A percentile compares a stretch with the other conserved stretches of the same genome.
Conservation (phyloP, 1,284 basidiomycete species). For the Hymenochaete sp. region DNA sequence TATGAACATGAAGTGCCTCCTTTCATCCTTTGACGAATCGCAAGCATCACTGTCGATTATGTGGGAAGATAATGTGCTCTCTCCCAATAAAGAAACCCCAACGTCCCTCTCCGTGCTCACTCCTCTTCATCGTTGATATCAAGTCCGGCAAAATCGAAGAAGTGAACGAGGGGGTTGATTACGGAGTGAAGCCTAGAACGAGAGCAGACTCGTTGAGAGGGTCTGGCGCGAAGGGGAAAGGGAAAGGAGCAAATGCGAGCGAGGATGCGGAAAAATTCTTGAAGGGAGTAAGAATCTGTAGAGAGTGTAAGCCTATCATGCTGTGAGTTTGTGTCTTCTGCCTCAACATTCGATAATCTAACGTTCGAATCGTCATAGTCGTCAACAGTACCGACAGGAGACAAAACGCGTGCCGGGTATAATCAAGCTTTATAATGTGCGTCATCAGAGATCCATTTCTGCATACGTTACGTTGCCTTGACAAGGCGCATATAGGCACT, state of each 20-base stretch:
- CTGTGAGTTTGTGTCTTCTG: constrained; percentile 42
- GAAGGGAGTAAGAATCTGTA: constrained; percentile 78
- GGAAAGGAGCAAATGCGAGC: constrained; percentile 25
- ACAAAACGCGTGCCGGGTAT: constrained; percentile 54
- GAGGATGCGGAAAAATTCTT: constrained; percentile 69
- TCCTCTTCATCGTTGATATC: constrained; percentile 73
- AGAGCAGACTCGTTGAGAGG: constrained; percentile 25
- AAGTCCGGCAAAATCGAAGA: constrained; percentile 72
- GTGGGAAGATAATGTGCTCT: constrained; percentile 88
- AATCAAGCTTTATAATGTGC: constrained; percentile 61
- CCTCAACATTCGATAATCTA: constrained; percentile 6
- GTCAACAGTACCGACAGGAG: constrained; percentile 74
- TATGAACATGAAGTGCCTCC: constrained; percentile 40
- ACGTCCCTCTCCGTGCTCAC: constrained; percentile 61
- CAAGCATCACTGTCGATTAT: constrained; percentile 95
- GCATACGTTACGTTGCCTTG: constrained; percentile 1
- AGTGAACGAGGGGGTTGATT: constrained; percentile 82
- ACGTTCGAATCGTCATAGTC: constrained; percentile 35
- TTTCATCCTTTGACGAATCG: constrained; percentile 89
- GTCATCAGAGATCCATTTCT: constrained; percentile 17
- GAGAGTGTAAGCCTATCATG: constrained; percentile 70
- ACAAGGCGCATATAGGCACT: constrained; percentile 66
- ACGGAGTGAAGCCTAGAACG: constrained; percentile 52
- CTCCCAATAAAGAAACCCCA: constrained; percentile 72
- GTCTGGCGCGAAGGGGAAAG: constrained; percentile 26